Base-by-base conservation (phyloP, 176 grass and related monocot genomes). In the Phyllostachys edulis region DNA sequence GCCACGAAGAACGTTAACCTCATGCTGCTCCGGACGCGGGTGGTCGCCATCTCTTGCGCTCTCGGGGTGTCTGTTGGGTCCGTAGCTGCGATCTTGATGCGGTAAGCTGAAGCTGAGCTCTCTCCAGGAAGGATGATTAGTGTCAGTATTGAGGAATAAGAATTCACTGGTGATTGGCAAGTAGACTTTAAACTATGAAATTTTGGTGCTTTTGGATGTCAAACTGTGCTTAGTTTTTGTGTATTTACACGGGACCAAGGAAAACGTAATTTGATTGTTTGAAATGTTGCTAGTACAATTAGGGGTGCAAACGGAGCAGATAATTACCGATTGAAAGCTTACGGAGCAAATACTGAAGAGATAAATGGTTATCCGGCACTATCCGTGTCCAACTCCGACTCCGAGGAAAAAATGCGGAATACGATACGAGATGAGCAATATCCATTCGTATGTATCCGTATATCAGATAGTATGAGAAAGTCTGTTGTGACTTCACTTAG, bases 1-100 rank as follows among this genome's bases (percentile, higher is more conserved):
- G 81, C 86, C 42, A 21, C 87, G 18, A 99, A 99, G 83, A 85
- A 88, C 45, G 39, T 96, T 49, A 93, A 92, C 37, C 71, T 90
- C 64, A 84, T 96, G 87, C 84, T 99, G 56, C 80, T 92, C 38
- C 87, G 96, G 71, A 95, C 96, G 21, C 76, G 93, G 21, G 61
- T 99, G 18, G 75, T 94, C 17, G 86, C 89, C 14, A 85, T 96
- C 50, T 75, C 87, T 26, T 99, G 96, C 68, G 69, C 91, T 36
- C 73, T 99, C 2, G 89, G 93, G 39, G 80, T 99, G 9, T 92
- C 91, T 4, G 91, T 90, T 23, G 93, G 91, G 10, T 92, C 96
- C 21, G 63, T 92, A 46, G 80, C 72, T 59, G 59, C 71, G 3
- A 20, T 96, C 66, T 88, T 82, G 77, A 82, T 82, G 78, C 73